Evolutionary conservation across 2,329 filamentous ascomycete genomes (phyloP).

Genomic region (Alternaria triticina): DNA sequence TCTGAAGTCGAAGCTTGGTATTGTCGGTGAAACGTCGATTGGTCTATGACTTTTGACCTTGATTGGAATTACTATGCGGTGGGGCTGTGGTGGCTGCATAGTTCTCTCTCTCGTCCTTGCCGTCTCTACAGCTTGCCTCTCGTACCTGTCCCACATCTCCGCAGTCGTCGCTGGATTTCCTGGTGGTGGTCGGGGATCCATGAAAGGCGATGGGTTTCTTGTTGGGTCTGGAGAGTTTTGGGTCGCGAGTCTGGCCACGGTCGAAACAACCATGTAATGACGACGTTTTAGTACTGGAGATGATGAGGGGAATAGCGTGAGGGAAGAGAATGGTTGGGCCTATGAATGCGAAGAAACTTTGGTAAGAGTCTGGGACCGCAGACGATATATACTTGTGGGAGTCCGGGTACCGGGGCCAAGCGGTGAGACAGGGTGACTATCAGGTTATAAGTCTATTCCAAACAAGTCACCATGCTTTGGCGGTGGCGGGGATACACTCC

Average conservation of each 20-base stretch:
- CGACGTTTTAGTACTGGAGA: conserved; percentile 9
- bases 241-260: conserved; percentile 26
- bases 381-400: conserved; percentile 45
- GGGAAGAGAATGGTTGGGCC: conserved; percentile 16
- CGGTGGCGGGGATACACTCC: conserved; percentile 26
- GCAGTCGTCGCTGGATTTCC: conserved; percentile 37
- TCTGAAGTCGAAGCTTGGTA: conserved; percentile 36
- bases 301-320: conserved; percentile 20
- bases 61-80: conserved; percentile 29
- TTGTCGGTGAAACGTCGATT: conserved; percentile 9
- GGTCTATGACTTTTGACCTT: conserved; percentile 16
- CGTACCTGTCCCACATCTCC: conserved; percentile 45
- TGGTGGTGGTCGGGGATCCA: conserved; percentile 34
- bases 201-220: conserved; percentile 35
- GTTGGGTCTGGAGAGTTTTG: conserved; percentile 29
- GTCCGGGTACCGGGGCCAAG: conserved; percentile 32
- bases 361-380: conserved; percentile 35
- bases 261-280: conserved; percentile 19
- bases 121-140: conserved; percentile 40
- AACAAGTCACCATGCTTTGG: conserved; percentile 19
- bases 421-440: conserved; percentile 46
- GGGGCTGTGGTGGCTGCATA: conserved; percentile 18
- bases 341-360: conserved; percentile 30
- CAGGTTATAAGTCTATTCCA: conserved; percentile 23
- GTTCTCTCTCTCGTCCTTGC: conserved; percentile 35